Conservation (phyloP, 768 basidiomycete genomes). For the Myochromella boudieri region DNA sequence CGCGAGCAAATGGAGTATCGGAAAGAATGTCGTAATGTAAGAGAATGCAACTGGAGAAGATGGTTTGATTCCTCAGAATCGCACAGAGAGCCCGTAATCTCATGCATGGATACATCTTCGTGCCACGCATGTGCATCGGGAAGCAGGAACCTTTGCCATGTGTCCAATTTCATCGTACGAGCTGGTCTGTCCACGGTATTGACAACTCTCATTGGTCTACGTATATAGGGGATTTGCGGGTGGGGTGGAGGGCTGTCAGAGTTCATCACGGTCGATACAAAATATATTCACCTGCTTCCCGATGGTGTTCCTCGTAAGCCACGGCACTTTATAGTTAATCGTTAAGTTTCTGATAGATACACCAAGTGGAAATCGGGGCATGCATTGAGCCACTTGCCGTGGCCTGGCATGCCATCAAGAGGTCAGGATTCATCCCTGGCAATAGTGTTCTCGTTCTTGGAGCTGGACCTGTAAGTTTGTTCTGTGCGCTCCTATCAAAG, state of each 20-base stretch:
- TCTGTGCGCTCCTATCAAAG: neutral
- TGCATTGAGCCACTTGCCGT: slow-evolving; percentile 48
- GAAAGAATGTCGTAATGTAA: slow-evolving; percentile 34
- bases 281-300: slow-evolving; percentile 38
- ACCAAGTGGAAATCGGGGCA: slow-evolving; percentile 45
- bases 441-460: slow-evolving; percentile 41
- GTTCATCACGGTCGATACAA: slow-evolving; percentile 35
- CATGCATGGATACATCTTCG: slow-evolving; percentile 30
- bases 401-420: slow-evolving; percentile 44
- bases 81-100: slow-evolving; percentile 43
- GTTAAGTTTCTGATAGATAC: neutral
- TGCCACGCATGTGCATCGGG: slow-evolving; percentile 35
- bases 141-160: slow-evolving; percentile 33
- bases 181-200: slow-evolving; percentile 7
- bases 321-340: neutral
- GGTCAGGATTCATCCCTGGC: slow-evolving; percentile 35
- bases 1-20: slow-evolving; percentile 28
- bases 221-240: slow-evolving; percentile 33
- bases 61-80: neutral
- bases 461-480: slow-evolving; percentile 40
- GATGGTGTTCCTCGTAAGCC: slow-evolving; percentile 34
- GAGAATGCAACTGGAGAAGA: neutral
- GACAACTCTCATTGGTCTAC: neutral
- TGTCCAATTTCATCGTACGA: slow-evolving; percentile 35
- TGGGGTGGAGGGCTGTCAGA: slow-evolving; percentile 45